Conservation (phyloP, 306 rosid species). For the Biancaea sappan region DNA sequence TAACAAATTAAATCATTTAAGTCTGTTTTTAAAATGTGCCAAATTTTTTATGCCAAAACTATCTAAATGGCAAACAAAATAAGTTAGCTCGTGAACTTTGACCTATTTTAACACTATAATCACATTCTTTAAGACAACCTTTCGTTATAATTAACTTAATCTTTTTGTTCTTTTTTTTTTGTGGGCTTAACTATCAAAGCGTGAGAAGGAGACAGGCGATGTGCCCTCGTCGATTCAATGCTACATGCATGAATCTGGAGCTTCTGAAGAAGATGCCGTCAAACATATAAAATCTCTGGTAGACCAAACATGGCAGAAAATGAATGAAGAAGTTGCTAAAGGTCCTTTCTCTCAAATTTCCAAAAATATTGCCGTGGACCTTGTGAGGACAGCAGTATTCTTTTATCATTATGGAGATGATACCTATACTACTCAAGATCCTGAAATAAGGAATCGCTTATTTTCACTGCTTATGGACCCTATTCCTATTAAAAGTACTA, state of each 20-base stretch:
- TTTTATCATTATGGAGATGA: background rate
- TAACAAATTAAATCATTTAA: no score
- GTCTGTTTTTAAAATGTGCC: no score
- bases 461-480: background rate
- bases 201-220: background rate
- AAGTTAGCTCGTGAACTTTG: no score
- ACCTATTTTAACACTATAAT: no score
- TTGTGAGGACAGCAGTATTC: background rate
- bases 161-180: no score
- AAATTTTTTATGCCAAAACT: no score
- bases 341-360: background rate
- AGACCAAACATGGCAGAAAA: background rate
- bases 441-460: background rate
- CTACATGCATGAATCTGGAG: background rate
- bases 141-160: no score
- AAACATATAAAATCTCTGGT: background rate
- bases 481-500: no score
- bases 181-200: background rate
- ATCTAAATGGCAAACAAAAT: no score
- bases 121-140: no score
- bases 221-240: background rate
- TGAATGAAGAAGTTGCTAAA: background rate
- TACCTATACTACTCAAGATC: background rate
- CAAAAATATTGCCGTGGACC: background rate
- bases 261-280: background rate